Conservation (phyloP, 371 early-diverging fungal genomes). For the Catenaria anguillulae region DNA sequence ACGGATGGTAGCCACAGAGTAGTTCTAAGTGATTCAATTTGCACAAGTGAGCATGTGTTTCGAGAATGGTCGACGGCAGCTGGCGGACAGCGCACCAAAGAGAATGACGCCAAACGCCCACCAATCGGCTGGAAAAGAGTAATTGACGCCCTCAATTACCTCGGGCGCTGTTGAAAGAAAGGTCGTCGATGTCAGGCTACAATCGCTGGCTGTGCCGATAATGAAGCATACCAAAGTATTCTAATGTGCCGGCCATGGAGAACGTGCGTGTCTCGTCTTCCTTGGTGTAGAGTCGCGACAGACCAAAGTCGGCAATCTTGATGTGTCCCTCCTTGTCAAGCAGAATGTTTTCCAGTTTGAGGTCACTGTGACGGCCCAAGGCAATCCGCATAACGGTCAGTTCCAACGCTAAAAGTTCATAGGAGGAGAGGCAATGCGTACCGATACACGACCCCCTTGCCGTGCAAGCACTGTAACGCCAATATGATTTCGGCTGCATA, state of each 20-base stretch:
- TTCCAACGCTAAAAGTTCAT: slow-evolving; percentile 15
- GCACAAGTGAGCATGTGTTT: too few relatives aligned
- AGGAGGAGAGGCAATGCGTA: too few relatives aligned
- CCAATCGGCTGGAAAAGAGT: slow-evolving; percentile 33
- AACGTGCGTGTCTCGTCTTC: slow-evolving; percentile 11
- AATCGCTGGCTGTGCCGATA: too few relatives aligned
- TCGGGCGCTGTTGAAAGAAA: slow-evolving; percentile 44
- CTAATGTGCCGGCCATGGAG: slow-evolving; percentile 37
- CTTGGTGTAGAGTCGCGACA: slow-evolving; percentile 16
- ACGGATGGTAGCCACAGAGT: slow-evolving; percentile 30
- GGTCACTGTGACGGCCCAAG: too few relatives aligned
- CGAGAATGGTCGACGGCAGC: not conserved
- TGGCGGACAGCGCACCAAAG: slow-evolving; percentile 18
- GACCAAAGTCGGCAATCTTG: slow-evolving; percentile 46
- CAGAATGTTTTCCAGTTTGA: slow-evolving; percentile 47
- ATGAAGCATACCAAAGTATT: slow-evolving; percentile 20
- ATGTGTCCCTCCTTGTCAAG: slow-evolving; percentile 32
- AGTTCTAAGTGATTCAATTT: slow-evolving; percentile 32
- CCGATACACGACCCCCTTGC: slow-evolving; percentile 32
- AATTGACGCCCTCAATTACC: slow-evolving; percentile 26
- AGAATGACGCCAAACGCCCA: slow-evolving; percentile 43
- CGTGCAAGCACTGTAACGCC: slow-evolving; percentile 34
- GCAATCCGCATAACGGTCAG: too few relatives aligned
- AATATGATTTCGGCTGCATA: slow-evolving; percentile 37
- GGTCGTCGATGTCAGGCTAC: too few relatives aligned